Conservation (phyloP, 768 basidiomycete genomes). For the Neoboletus brunneissimus region DNA sequence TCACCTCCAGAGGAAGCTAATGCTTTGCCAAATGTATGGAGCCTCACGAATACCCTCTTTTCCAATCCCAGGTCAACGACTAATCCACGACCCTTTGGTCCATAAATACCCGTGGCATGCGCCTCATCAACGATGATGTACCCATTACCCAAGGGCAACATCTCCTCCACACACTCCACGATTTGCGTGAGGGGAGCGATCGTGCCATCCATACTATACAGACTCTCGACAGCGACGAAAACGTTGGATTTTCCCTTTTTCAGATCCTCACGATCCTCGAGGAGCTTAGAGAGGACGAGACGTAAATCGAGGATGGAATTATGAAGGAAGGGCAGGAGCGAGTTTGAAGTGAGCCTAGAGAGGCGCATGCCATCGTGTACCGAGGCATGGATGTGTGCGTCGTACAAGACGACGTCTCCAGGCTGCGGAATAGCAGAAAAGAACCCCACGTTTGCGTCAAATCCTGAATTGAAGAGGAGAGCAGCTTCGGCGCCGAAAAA, state of each 20-base stretch:
- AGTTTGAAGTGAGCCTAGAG: constrained; percentile 41
- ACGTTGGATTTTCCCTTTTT: constrained; percentile 44
- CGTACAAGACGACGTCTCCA: constrained; percentile 75
- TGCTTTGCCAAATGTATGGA: constrained; percentile 94
- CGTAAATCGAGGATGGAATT: constrained; percentile 60
- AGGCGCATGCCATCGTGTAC: constrained; percentile 89
- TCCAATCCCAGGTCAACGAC: constrained; percentile 71
- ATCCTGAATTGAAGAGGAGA: constrained; percentile 89
- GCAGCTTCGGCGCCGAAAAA: constrained; percentile 67
- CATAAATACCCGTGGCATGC: constrained; percentile 90
- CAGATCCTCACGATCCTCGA: constrained; percentile 37
- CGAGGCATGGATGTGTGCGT: constrained; percentile 87
- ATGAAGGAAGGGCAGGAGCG: constrained; percentile 59
- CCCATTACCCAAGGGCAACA: constrained; percentile 60
- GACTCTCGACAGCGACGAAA: constrained; percentile 83
- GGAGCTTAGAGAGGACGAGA: constrained; percentile 40
- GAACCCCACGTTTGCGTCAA: constrained; percentile 88
- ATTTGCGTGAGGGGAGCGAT: constrained; percentile 72
- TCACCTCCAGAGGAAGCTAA: constrained; percentile 81
- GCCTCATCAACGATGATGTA: constrained; percentile 90
- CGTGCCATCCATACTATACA: constrained; percentile 98
- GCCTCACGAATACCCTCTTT: constrained; percentile 64
- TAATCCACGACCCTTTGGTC: constrained; percentile 70
- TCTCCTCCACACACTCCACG: constrained; percentile 55
- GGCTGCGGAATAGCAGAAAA: constrained; percentile 77